phyloP scores from a whole-genome alignment of 345 rosid species.

The Rhodamnia argentea region DNA sequence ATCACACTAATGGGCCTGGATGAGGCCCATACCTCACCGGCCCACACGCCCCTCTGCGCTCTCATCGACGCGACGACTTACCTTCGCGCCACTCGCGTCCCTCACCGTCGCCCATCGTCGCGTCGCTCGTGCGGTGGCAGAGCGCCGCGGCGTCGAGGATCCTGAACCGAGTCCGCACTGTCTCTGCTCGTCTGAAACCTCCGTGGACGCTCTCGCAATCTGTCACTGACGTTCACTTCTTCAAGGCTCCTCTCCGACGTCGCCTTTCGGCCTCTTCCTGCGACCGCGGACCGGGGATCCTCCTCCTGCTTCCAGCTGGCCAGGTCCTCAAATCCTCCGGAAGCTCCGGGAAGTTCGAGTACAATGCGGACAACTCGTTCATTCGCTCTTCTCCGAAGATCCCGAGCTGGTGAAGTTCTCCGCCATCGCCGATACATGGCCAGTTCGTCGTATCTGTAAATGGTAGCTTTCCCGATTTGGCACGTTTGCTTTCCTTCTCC shows the following conservation, averaged over 20 bases:
- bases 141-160: conserved; percentile 8
- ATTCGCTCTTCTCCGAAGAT: conserved; percentile 51
- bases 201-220: background rate
- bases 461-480: background rate
- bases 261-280: background rate
- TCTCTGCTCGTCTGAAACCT: background rate
- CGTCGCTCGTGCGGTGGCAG: background rate
- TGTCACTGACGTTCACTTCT: background rate
- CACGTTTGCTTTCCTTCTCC: background rate
- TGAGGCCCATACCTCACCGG: too few relatives aligned
- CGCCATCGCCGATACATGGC: conserved; percentile 89
- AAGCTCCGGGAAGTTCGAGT: conserved; percentile 1
- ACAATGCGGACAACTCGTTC: background rate
- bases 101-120: too few relatives aligned
- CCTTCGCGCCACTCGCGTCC: too few relatives aligned
- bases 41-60: too few relatives aligned
- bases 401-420: conserved; percentile 78
- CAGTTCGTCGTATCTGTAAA: background rate
- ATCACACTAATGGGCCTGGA: too few relatives aligned
- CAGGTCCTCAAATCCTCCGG: background rate
- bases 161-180: conserved; percentile 17
- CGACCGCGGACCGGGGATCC: background rate
- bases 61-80: too few relatives aligned
- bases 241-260: conserved; percentile 14
- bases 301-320: background rate